These are phyloP conservation scores for Trapa bicornis DNA, from an alignment of 345 rosid species.

Conservation along the genomic window DNA sequence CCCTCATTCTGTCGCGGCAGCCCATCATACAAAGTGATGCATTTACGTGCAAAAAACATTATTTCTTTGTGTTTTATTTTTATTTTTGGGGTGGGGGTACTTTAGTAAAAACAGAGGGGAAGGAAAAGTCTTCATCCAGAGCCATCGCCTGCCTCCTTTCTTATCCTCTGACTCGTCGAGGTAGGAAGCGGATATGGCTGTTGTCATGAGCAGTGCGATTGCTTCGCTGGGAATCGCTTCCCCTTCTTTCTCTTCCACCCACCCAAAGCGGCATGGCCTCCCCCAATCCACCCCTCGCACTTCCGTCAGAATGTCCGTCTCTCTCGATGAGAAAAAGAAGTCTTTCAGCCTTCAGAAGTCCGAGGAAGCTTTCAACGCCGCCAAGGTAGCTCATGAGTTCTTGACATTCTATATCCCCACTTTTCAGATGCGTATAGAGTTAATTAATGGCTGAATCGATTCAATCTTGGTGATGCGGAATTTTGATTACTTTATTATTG, in stretches of 20 bases:
- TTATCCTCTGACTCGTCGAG: neutral
- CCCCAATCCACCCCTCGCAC: constrained; percentile 1
- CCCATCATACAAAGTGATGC: too few relatives aligned
- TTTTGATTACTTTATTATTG: neutral
- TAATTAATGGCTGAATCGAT: neutral
- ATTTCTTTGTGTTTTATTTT: too few relatives aligned
- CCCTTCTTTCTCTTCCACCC: neutral
- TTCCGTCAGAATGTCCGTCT: constrained; percentile 23
- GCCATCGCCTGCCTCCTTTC: neutral
- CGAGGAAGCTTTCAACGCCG: constrained; percentile 69
- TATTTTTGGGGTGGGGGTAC: too few relatives aligned
- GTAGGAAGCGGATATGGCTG: neutral
- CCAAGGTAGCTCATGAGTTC: constrained; percentile 34
- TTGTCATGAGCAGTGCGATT: neutral
- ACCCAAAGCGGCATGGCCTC: constrained; percentile 1
- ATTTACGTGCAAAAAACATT: too few relatives aligned
- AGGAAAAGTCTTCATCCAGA: too few relatives aligned
- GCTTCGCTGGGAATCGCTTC: neutral
- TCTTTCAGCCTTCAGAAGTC: constrained; percentile 47
- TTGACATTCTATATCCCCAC: neutral
- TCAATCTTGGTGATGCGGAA: neutral
- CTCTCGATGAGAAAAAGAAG: constrained; percentile 31
- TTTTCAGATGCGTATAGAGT: neutral
- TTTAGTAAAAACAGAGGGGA: too few relatives aligned
- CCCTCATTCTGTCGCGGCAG: too few relatives aligned